These are phyloP conservation scores for Filosporella fistucella DNA, from an alignment of 495 filamentous ascomycete species.

Conservation along the genomic window DNA sequence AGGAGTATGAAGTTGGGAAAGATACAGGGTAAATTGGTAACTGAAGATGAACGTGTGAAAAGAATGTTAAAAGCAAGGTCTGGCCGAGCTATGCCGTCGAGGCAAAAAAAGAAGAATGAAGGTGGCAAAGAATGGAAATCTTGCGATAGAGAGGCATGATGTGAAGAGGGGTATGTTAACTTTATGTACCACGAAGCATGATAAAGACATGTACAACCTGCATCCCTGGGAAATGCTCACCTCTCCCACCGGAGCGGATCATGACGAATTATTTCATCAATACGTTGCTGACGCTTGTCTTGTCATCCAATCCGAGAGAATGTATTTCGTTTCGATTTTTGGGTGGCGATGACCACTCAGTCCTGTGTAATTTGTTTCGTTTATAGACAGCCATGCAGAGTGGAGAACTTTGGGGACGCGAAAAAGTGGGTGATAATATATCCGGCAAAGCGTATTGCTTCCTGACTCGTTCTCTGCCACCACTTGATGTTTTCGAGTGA, in stretches of 20 bases:
- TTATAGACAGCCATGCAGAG: neutral
- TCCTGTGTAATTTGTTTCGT: neutral
- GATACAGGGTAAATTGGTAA: neutral
- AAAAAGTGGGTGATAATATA: neutral
- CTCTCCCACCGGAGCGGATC: too few relatives aligned
- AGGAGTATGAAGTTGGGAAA: neutral
- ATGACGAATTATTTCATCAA: neutral
- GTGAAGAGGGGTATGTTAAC: neutral
- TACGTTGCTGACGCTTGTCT: neutral
- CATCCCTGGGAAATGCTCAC: neutral
- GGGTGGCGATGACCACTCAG: neutral
- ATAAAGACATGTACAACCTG: neutral
- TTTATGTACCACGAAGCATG: neutral
- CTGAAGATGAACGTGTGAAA: neutral
- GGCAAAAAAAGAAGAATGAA: neutral
- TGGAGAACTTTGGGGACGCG: neutral
- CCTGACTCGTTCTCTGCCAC: too few relatives aligned
- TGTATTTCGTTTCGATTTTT: neutral
- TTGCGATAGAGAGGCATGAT: neutral
- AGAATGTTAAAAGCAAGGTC: conserved; percentile 1
- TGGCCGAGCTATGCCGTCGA: conserved; percentile 1
- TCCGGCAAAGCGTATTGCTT: neutral
- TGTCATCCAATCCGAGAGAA: neutral
- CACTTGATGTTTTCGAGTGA: too few relatives aligned
- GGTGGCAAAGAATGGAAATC: neutral